Conservation (phyloP, 2,329 filamentous ascomycete species). For the Colletotrichum australisinense region DNA sequence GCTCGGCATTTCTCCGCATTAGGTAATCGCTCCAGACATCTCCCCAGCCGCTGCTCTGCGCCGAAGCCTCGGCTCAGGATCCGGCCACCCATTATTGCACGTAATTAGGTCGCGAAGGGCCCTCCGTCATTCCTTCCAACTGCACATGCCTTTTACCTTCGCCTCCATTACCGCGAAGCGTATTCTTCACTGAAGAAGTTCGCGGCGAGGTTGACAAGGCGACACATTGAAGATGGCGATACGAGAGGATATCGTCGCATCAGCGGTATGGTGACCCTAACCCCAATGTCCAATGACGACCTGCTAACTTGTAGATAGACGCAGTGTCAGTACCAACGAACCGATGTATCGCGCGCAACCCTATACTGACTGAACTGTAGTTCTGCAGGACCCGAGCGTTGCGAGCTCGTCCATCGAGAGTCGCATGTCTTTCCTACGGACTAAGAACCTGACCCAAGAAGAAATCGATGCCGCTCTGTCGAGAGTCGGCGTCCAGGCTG, state of each 20-base stretch:
- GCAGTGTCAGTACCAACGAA: constrained; percentile 53
- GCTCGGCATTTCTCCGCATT: constrained; percentile 5
- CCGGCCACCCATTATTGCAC: constrained; percentile 39
- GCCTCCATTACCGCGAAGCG: not conserved
- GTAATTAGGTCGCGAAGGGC: not conserved
- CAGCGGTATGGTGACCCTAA: constrained; percentile 70
- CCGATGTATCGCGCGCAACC: not conserved
- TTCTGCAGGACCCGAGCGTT: constrained; percentile 95
- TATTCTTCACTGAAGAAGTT: constrained; percentile 10
- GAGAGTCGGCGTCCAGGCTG: constrained; percentile 72
- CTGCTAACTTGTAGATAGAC: constrained; percentile 43
- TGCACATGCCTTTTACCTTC: not conserved
- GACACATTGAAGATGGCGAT: constrained; percentile 72
- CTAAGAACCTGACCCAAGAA: constrained; percentile 96
- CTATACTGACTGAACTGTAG: constrained; percentile 54
- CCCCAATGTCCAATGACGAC: not conserved
- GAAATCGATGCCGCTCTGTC: constrained; percentile 89
- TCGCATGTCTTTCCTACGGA: constrained; percentile 90
- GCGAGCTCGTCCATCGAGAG: constrained; percentile 91
- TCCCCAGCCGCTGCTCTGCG: constrained; percentile 20
- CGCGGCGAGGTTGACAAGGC: constrained; percentile 17
- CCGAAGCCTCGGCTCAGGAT: constrained; percentile 41
- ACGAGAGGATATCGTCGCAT: constrained; percentile 91
- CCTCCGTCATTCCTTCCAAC: not conserved
- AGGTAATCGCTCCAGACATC: constrained; percentile 5